Conservation (phyloP, 176 grass and related monocot species). For the Zoysia japonica region DNA sequence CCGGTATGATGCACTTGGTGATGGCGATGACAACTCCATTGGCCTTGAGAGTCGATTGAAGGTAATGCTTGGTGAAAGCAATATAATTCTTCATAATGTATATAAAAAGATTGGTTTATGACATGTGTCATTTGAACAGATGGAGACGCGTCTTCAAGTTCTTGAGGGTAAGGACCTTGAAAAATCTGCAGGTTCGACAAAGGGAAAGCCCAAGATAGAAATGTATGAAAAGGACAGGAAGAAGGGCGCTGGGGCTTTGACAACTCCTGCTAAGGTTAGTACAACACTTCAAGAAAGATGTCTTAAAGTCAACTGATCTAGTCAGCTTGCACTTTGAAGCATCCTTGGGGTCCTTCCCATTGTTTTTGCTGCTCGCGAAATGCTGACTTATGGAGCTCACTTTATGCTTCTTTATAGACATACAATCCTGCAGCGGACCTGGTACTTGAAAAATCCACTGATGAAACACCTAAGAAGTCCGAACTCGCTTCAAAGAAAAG, state of each 20-base stretch:
- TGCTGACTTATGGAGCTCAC: neutral
- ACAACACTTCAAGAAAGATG: neutral
- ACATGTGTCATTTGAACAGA: constrained; percentile 44
- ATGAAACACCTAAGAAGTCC: constrained; percentile 44
- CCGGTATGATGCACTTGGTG: constrained; percentile 82
- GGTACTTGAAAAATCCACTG: constrained; percentile 40
- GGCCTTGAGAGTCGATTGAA: constrained; percentile 79
- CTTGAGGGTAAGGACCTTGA: constrained; percentile 81
- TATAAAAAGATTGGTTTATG: neutral
- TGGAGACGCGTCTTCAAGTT: constrained; percentile 74
- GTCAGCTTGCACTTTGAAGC: neutral
- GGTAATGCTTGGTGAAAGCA: constrained; percentile 40
- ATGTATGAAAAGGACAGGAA: constrained; percentile 83
- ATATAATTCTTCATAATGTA: neutral
- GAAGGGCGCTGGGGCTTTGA: constrained; percentile 77
- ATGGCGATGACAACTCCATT: constrained; percentile 66
- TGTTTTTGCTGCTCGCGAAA: neutral
- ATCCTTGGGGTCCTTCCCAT: neutral
- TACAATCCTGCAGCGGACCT: constrained; percentile 85
- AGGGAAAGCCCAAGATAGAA: constrained; percentile 91
- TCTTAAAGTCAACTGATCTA: neutral
- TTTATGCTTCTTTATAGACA: constrained; percentile 43
- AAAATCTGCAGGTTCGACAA: constrained; percentile 71
- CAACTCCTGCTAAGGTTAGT: constrained; percentile 75
- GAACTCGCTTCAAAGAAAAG: constrained; percentile 59